Percentiles rank a stretch among this genome's conserved stretches.
phyloP scores from a whole-genome alignment of 331 rosid genomes.

The Prunus yedoensis region DNA sequence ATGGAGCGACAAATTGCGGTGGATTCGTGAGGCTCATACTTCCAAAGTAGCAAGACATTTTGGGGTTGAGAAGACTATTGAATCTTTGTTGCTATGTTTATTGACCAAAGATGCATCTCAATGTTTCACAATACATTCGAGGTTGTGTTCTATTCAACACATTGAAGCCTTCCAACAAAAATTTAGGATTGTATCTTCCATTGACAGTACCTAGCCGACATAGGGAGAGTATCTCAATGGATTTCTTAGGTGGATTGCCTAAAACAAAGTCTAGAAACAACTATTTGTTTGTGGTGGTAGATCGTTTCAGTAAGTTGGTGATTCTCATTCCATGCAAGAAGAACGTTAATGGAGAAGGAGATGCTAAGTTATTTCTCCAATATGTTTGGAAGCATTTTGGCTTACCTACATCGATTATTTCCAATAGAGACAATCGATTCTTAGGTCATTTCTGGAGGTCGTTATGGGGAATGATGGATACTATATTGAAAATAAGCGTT shows the following conservation, averaged over 20 bases:
- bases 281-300: slow-evolving; percentile 12
- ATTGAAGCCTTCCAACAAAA: not conserved
- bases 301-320: not conserved
- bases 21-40: too few species aligned
- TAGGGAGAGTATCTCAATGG: not conserved
- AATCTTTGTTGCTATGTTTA: too few species aligned
- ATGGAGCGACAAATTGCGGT: too few species aligned
- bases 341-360: not conserved
- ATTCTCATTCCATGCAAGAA: slow-evolving; percentile 3
- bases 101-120: too few species aligned
- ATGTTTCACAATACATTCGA: not conserved
- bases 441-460: not conserved
- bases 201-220: too few species aligned
- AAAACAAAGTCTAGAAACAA: not conserved
- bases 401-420: not conserved
- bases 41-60: too few species aligned
- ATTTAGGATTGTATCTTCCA: too few species aligned
- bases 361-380: not conserved
- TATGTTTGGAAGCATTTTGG: not conserved
- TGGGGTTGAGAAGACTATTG: too few species aligned
- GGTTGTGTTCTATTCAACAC: not conserved
- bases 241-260: not conserved
- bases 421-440: not conserved
- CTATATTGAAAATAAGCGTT: not conserved
- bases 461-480: not conserved